A percentile compares a stretch with the other conserved stretches of the same genome.
Evolutionary conservation across 139 green algal genomes (phyloP).

Genomic region (Auxenochlorella pyrenoidosa): DNA sequence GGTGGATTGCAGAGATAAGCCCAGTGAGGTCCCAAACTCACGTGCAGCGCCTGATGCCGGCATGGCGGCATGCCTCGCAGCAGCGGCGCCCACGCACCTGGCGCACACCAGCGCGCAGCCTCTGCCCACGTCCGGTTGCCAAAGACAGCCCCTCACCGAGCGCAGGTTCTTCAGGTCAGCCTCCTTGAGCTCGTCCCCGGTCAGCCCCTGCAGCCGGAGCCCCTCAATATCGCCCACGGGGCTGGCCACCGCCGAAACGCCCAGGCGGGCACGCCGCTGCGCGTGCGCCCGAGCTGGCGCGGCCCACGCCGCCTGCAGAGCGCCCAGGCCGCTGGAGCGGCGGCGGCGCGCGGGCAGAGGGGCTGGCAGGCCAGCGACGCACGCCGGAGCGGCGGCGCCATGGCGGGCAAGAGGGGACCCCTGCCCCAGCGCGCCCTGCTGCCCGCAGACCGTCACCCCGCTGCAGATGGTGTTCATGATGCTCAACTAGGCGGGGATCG

Average conservation of each 20-base stretch:
- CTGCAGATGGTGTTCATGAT: background rate
- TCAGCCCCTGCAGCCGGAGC: background rate
- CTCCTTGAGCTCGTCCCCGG: conserved; percentile 20
- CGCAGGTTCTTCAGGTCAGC: conserved; percentile 17
- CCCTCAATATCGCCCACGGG: background rate
- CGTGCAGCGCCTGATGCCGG: too few species aligned
- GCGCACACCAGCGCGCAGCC: too few species aligned
- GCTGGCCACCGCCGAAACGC: background rate
- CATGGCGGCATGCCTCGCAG: background rate
- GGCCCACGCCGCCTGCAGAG: background rate
- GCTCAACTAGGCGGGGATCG: background rate
- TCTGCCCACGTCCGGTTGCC: too few species aligned
- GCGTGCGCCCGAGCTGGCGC: background rate
- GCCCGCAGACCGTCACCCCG: background rate
- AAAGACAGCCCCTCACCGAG: background rate
- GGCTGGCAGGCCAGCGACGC: background rate
- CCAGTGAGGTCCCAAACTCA: too few species aligned
- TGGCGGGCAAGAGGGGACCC: background rate
- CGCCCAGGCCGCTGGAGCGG: background rate
- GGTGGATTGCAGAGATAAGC: too few species aligned
- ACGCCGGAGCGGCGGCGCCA: background rate
- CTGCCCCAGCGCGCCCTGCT: background rate
- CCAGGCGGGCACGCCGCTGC: background rate
- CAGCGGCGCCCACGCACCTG: background rate
- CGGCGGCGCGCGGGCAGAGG: background rate